These are phyloP conservation scores for Echites panduratus DNA, from an alignment of 257 asterid genomes.

Conservation along the genomic window DNA sequence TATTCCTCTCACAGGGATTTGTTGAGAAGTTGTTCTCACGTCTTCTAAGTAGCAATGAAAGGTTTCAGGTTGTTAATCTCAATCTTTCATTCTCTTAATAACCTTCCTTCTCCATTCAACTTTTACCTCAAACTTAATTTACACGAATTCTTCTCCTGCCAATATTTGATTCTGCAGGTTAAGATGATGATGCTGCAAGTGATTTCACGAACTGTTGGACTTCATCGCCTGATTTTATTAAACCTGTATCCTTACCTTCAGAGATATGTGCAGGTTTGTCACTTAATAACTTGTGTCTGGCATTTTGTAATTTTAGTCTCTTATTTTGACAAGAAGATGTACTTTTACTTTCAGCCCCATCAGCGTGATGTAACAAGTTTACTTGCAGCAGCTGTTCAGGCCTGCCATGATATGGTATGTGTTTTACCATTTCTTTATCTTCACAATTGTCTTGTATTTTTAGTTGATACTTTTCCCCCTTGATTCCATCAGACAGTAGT, in stretches of 20 bases:
- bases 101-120: not conserved
- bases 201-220: conserved; percentile 77
- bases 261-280: conserved; percentile 74
- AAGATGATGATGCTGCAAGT: conserved; percentile 92
- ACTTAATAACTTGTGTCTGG: not conserved
- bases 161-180: conserved; percentile 38
- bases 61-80: conserved; percentile 63
- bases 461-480: conserved; percentile 1
- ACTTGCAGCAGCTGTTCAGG: conserved; percentile 95
- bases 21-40: conserved; percentile 88
- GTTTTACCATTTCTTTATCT: conserved; percentile 5
- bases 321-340: conserved; percentile 10
- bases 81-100: conserved; percentile 1
- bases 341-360: conserved; percentile 60
- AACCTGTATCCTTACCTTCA: conserved; percentile 72
- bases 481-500: conserved; percentile 10
- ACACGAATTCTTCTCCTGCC: not conserved
- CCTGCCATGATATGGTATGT: conserved; percentile 95
- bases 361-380: conserved; percentile 73
- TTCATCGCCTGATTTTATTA: conserved; percentile 70
- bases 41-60: conserved; percentile 55
- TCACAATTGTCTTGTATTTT: not conserved
- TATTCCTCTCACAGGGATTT: conserved; percentile 56
- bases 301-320: conserved; percentile 4
- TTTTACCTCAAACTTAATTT: not conserved